These are phyloP conservation scores for Saitoella complicata DNA, from an alignment of 805 yeast genomes.

Conservation along the genomic window DNA sequence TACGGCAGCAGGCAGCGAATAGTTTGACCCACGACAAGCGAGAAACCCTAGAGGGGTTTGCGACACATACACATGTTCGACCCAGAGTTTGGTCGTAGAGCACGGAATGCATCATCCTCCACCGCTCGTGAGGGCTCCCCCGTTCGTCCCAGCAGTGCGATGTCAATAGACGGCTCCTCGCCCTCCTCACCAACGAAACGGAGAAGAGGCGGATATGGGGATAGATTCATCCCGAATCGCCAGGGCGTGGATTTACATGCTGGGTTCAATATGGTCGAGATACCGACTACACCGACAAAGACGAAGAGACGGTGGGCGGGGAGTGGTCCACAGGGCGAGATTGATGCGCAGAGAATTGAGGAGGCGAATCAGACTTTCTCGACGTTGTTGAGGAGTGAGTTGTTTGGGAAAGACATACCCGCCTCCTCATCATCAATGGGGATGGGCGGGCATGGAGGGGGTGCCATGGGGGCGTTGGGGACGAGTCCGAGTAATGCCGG, in stretches of 20 bases:
- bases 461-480: too few species aligned
- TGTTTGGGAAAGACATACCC: conserved; percentile 78
- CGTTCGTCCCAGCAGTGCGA: too few species aligned
- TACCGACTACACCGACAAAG: conserved; percentile 20
- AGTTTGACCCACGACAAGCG: too few species aligned
- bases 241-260: conserved; percentile 79
- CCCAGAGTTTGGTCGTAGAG: too few species aligned
- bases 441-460: too few species aligned
- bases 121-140: too few species aligned
- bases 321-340: conserved; percentile 27
- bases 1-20: too few species aligned
- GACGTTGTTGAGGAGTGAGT: conserved; percentile 69
- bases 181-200: background rate
- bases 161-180: background rate
- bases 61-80: too few species aligned
- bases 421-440: conserved; percentile 12
- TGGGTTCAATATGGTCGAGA: conserved; percentile 46
- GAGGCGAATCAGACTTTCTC: conserved; percentile 82
- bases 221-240: conserved; percentile 75
- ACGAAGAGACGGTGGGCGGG: conserved; percentile 7
- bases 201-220: conserved; percentile 35
- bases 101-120: too few species aligned
- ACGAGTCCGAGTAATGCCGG: background rate
- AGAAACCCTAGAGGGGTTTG: too few species aligned
- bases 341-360: conserved; percentile 47